Evolutionary conservation across 345 rosid species (phyloP).

Genomic region (Gossypium thurberi): DNA sequence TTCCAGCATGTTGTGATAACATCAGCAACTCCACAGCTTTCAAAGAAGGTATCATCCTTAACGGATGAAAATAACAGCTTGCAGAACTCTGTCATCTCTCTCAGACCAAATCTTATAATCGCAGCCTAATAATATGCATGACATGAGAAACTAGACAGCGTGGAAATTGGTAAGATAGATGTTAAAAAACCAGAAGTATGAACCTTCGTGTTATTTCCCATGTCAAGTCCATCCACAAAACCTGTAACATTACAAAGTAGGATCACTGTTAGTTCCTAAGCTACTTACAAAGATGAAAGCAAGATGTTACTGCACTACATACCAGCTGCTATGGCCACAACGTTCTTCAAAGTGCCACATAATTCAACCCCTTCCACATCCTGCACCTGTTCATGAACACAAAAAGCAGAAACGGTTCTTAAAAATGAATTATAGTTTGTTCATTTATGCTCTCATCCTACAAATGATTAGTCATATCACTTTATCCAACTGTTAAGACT

Average conservation of each 20-base stretch:
- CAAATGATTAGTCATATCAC: not conserved
- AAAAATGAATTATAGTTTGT: not conserved
- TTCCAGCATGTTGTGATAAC: constrained; percentile 90
- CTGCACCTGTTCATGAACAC: constrained; percentile 42
- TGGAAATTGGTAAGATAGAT: not conserved
- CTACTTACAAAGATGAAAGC: not conserved
- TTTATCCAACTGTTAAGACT: not conserved
- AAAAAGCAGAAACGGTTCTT: not conserved
- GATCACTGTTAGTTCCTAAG: not conserved
- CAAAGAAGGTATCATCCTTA: constrained; percentile 81
- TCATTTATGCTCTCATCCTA: not conserved
- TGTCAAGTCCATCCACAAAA: constrained; percentile 88
- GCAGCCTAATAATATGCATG: constrained; percentile 56
- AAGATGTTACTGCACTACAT: not conserved
- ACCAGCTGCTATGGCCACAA: constrained; percentile 95
- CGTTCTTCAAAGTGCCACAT: constrained; percentile 95
- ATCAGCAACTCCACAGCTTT: constrained; percentile 96
- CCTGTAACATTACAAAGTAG: constrained; percentile 33
- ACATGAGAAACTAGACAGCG: not conserved
- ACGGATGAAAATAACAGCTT: constrained; percentile 79
- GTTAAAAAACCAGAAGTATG: not conserved
- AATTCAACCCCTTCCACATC: constrained; percentile 96
- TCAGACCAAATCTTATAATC: constrained; percentile 87
- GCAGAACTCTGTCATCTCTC: constrained; percentile 90
- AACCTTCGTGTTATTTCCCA: constrained; percentile 98